These are phyloP conservation scores for Lophiostoma macrostomum DNA, from an alignment of 495 filamentous ascomycete genomes.

Conservation along the genomic window DNA sequence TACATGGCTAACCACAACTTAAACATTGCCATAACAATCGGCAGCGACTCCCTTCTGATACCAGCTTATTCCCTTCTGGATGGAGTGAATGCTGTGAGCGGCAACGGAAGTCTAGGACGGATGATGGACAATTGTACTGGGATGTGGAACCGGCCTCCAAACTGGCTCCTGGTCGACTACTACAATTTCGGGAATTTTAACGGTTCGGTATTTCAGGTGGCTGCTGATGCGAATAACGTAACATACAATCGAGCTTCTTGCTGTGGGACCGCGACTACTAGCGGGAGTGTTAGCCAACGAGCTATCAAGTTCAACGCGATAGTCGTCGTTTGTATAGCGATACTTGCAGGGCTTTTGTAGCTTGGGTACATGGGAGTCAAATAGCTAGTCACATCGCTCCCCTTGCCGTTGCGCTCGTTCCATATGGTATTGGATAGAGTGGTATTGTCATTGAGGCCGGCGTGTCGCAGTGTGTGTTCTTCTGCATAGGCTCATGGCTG, in stretches of 20 bases:
- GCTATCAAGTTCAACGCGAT: not conserved
- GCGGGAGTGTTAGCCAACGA: not conserved
- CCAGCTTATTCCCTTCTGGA: constrained; percentile 65
- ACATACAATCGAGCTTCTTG: constrained; percentile 72
- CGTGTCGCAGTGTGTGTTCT: too few relatives aligned
- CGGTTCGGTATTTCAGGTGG: constrained; percentile 86
- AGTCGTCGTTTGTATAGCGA: not conserved
- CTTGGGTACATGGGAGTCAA: too few relatives aligned
- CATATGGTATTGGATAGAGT: too few relatives aligned
- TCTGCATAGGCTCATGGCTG: too few relatives aligned
- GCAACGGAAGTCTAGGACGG: constrained; percentile 68
- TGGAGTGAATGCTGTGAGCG: constrained; percentile 63
- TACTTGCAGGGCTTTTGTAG: too few relatives aligned
- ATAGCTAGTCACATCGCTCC: too few relatives aligned
- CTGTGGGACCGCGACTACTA: constrained; percentile 7
- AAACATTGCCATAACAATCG: constrained; percentile 63
- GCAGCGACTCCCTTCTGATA: constrained; percentile 58
- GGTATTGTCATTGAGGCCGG: too few relatives aligned
- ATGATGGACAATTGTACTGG: constrained; percentile 65
- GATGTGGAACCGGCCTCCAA: constrained; percentile 72
- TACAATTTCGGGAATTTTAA: constrained; percentile 63
- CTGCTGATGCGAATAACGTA: constrained; percentile 78
- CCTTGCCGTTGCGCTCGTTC: too few relatives aligned
- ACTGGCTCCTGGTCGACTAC: constrained; percentile 87
- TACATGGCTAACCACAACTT: constrained; percentile 92